Evolutionary conservation across 306 rosid species (phyloP), one percentile per base, ranked within the genome.

Genomic region (Cicer arietinum): DNA sequence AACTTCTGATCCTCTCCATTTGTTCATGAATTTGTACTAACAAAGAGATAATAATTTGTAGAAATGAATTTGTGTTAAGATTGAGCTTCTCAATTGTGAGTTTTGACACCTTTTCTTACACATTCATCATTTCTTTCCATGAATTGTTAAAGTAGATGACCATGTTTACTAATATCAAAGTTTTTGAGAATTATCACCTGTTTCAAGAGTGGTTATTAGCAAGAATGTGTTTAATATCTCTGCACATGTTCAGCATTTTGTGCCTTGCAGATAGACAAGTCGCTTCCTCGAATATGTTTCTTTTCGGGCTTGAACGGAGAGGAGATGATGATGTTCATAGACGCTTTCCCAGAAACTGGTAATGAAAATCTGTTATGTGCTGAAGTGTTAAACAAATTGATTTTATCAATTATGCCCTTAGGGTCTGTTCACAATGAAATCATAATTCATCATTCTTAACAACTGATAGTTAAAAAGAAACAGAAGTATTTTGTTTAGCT

Each of bases 251-350:
- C 8, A n/a, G 71, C 71, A 48, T 81, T 63, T 66, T 80, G 61
- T 61, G 22, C 63, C 72, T 57, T 67, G 86, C 90, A 94, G 97
- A 80, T 90, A 44, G 93, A 86, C 13, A 80, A 69, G 82, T 83
- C 90, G 8, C 86, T 91, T 80, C 98, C 98, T 22, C 94, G 98
- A 59, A 91, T 94, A 78, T 94, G 98, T 79, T 90, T 94, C 88
- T 79, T 91, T 25, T 94, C 97, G 13, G 98, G 98, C 80, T 88
- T 94, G 67, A 89, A 87, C 13, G 97, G 98, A 62, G 97, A 91
- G 84, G 97, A 94, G 89, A 94, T 86, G 98, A 87, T 94, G 88
- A 88, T 90, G 96, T 90, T 94, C 79, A 87, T 94, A 25, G 97
- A 94, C 60, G 87, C 96, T 79, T 94, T 90, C 80, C 95, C 93